phyloP scores from a whole-genome alignment of 768 basidiomycete genomes.

The Agrocybe pediades region DNA sequence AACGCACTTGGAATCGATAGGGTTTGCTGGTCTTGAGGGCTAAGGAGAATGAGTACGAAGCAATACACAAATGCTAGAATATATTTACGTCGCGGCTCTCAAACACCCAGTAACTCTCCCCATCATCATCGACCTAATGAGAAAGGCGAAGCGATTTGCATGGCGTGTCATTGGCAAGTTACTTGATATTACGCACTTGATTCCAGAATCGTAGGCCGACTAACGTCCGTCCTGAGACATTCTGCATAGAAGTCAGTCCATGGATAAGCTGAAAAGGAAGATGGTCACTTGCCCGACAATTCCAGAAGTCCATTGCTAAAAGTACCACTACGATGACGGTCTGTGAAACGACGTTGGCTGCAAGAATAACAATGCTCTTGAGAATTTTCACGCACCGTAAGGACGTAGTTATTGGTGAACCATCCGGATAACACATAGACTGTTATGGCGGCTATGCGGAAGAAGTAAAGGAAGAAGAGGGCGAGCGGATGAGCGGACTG shows the following conservation, averaged over 20 bases:
- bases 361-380: not conserved
- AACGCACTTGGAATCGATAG: conserved; percentile 81
- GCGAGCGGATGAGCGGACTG: conserved; percentile 82
- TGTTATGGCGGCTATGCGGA: conserved; percentile 84
- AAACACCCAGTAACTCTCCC: conserved; percentile 96
- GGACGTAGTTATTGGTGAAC: conserved; percentile 88
- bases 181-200: conserved; percentile 63
- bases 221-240: conserved; percentile 90
- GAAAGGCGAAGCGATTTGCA: no score
- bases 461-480: conserved; percentile 88
- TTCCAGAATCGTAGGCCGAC: conserved; percentile 99
- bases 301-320: conserved; percentile 99
- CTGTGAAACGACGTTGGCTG: conserved; percentile 21
- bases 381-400: conserved; percentile 71
- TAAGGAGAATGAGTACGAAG: conserved; percentile 27
- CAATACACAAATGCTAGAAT: not conserved
- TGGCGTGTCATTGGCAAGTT: no score
- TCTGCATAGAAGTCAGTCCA: conserved; percentile 43
- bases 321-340: conserved; percentile 93
- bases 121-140: conserved; percentile 88
- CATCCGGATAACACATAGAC: conserved; percentile 94
- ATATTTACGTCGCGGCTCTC: conserved; percentile 90
- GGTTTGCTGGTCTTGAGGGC: conserved; percentile 88
- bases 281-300: conserved; percentile 70
- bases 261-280: not conserved